Percentiles rank a stretch among this genome's conserved stretches.
Conservation (phyloP, 176 grass and related monocot genomes). For the Aegilops sharonensis region DNA sequence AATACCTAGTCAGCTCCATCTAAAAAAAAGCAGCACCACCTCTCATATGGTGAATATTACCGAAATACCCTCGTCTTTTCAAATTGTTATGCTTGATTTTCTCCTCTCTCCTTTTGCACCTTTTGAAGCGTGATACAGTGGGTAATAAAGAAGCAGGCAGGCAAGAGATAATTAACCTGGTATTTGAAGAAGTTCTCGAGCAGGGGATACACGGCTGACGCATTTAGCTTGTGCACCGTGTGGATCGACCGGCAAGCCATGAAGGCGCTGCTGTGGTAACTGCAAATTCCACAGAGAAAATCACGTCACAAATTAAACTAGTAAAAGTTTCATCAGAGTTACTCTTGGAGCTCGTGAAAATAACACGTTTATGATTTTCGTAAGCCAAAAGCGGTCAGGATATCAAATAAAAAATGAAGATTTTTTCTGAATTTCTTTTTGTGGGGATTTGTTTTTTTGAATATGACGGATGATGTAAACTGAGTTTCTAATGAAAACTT, state of each 20-base stretch:
- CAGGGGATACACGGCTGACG: slow-evolving; percentile 62
- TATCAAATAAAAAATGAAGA: too few species aligned
- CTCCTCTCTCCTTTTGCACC: neutral
- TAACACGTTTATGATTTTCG: neutral
- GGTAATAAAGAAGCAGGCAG: neutral
- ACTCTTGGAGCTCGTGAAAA: neutral
- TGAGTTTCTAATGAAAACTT: too few species aligned
- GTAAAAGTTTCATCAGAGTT: neutral
- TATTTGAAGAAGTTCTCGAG: slow-evolving; percentile 84
- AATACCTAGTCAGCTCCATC: neutral
- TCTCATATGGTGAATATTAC: neutral
- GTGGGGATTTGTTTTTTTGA: too few species aligned
- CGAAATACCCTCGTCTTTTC: neutral
- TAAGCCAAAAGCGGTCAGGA: neutral
- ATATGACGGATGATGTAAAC: too few species aligned
- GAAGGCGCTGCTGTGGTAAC: slow-evolving; percentile 80
- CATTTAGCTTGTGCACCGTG: slow-evolving; percentile 64
- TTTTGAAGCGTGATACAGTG: too few species aligned
- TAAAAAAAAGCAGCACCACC: neutral
- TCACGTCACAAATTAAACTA: neutral
- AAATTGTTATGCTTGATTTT: neutral
- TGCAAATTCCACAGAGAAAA: slow-evolving; percentile 37
- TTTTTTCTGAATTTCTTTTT: too few species aligned
- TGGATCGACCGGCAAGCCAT: slow-evolving; percentile 61
- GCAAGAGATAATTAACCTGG: slow-evolving; percentile 44